Percentiles rank a stretch among this genome's conserved stretches.
These are phyloP conservation scores for Gnaphalium uliginosum DNA, from an alignment of 129 eudicot genomes.

Conservation along the genomic window DNA sequence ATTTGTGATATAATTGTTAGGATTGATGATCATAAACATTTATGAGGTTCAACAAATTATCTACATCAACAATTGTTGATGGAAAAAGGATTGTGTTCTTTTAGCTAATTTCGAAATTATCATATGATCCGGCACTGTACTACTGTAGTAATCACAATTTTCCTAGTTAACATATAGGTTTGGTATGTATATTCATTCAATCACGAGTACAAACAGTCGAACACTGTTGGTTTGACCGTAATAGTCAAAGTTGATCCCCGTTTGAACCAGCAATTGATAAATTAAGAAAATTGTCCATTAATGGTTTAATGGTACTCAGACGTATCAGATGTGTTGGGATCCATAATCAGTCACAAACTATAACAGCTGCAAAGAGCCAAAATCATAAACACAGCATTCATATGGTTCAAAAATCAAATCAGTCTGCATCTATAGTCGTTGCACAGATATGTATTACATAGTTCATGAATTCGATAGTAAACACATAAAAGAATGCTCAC, in stretches of 20 bases:
- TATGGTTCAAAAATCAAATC: background rate
- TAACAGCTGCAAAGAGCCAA: background rate
- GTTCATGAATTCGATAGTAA: background rate
- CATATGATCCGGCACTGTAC: no score
- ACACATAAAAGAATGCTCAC: background rate
- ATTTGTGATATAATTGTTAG: slow-evolving; percentile 1
- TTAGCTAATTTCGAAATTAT: background rate
- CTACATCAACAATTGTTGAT: background rate
- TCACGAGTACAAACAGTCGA: background rate
- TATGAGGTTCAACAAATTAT: background rate
- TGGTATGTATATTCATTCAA: background rate
- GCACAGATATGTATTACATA: background rate
- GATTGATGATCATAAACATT: slow-evolving; percentile 4
- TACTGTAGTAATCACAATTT: no score
- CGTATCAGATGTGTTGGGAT: background rate
- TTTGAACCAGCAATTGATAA: background rate
- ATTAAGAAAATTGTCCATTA: background rate
- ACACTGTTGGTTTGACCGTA: background rate
- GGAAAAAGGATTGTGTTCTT: background rate
- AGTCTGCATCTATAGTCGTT: background rate
- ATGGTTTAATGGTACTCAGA: background rate
- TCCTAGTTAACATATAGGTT: background rate
- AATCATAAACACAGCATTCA: background rate
- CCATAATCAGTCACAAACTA: background rate
- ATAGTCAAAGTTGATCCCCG: background rate